Percentiles rank a stretch among this genome's conserved stretches.
Conservation (phyloP, 2,329 filamentous ascomycete genomes). For the Dactylellina leptospora region DNA sequence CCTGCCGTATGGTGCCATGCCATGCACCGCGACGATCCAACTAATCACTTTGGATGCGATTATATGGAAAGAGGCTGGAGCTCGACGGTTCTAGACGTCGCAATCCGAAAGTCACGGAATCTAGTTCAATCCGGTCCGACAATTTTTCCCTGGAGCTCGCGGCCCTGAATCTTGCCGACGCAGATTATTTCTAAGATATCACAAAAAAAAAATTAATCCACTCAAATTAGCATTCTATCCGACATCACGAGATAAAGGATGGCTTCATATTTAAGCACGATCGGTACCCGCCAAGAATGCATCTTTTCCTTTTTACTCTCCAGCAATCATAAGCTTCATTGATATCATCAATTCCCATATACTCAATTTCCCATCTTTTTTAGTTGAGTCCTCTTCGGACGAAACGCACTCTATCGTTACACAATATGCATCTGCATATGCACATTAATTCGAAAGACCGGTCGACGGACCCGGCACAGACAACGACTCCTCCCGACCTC, state of each 20-base stretch:
- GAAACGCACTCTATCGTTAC: conserved; percentile 22
- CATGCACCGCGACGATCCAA: background rate
- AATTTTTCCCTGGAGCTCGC: conserved; percentile 14
- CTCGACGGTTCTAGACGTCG: conserved; percentile 38
- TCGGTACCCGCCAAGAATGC: conserved; percentile 33
- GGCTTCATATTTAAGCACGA: conserved; percentile 50
- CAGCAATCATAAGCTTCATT: conserved; percentile 34
- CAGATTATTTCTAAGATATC: background rate
- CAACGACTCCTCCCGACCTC: conserved; percentile 24
- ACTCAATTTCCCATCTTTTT: conserved; percentile 3
- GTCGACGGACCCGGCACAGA: conserved; percentile 18
- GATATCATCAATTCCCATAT: conserved; percentile 18
- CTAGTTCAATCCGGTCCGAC: conserved; percentile 27
- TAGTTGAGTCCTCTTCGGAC: conserved; percentile 41
- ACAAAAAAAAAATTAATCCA: too few relatives aligned
- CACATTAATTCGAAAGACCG: conserved; percentile 52
- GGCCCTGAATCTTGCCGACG: background rate
- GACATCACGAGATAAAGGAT: conserved; percentile 31
- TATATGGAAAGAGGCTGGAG: conserved; percentile 13
- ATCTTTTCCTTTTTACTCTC: conserved; percentile 11
- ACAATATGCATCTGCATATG: conserved; percentile 51
- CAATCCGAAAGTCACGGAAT: conserved; percentile 38
- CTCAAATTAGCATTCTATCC: conserved; percentile 5
- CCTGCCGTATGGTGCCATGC: conserved; percentile 18
- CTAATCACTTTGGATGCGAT: conserved; percentile 5